Percentiles rank a stretch among this genome's conserved stretches.
Conservation (phyloP, 345 rosid genomes). For the Salix koriyanagi region DNA sequence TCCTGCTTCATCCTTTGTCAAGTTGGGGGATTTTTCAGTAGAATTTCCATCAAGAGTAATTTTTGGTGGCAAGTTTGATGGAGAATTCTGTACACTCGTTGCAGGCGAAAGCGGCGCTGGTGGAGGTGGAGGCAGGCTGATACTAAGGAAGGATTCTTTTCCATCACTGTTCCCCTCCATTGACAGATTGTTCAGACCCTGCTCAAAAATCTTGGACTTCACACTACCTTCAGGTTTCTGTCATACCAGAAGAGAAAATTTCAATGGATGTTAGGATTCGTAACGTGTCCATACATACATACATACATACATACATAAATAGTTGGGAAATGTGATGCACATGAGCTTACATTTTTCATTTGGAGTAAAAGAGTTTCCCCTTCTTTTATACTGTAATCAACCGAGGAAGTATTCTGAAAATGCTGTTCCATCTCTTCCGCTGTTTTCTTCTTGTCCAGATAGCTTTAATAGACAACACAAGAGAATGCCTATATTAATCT, state of each 20-base stretch:
- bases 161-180: slow-evolving; percentile 53
- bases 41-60: slow-evolving; percentile 30
- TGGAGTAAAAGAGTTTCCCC: slow-evolving; percentile 86
- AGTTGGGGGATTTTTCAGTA: slow-evolving; percentile 16
- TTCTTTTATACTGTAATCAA: slow-evolving; percentile 87
- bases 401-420: slow-evolving; percentile 67
- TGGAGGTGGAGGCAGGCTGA: slow-evolving; percentile 87
- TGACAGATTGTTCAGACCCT: slow-evolving; percentile 46
- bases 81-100: slow-evolving; percentile 34
- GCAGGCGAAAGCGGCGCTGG: slow-evolving; percentile 61
- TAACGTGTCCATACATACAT: neutral
- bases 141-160: slow-evolving; percentile 50
- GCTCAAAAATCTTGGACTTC: slow-evolving; percentile 58
- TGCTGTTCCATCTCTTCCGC: slow-evolving; percentile 99
- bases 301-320: neutral
- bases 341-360: slow-evolving; percentile 58
- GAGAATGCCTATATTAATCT: neutral
- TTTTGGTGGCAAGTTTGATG: slow-evolving; percentile 31
- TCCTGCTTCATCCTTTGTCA: slow-evolving; percentile 27
- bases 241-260: slow-evolving; percentile 6
- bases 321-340: slow-evolving; percentile 2
- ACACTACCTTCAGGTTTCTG: slow-evolving; percentile 42
- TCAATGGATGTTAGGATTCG: neutral
- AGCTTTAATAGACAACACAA: slow-evolving; percentile 35
- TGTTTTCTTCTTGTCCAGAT: slow-evolving; percentile 89